Evolutionary conservation across 257 asterid genomes (phyloP), one percentile per base, ranked within the genome.

Genomic region (Echium plantagineum): DNA sequence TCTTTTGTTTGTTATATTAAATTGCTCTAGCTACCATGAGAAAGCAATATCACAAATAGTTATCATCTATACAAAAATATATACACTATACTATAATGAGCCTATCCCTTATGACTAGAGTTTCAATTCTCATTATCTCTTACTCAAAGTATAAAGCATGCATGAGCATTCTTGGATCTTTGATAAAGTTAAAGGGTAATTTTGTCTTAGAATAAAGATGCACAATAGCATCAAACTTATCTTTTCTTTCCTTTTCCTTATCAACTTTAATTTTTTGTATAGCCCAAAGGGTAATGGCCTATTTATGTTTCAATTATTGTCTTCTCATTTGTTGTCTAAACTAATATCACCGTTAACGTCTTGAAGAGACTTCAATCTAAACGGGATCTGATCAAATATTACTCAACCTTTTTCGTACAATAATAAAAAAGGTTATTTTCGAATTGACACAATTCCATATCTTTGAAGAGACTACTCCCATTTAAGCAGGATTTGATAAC

Each of bases 101-200:
- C 73, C 82, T 70, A 79, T 71, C 77, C 83, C 81, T 70, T 77
- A 79, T 76, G 81, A 83, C 73, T 73, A 72, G 77, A 84, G 82
- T 85, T 81, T 83, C 80, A 73, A 80, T 74, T 82, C 75, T 42
- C 94, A 87, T 83, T 85, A 81, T 70, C 84, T 81, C 84, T 67
- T 82, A 82, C 86, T 78, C 81, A 78, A 79, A 81, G 68, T 64
- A 62, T 59, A 72, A 57, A 51, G 64, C 30, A 67, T 76, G 48
- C 49, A 42, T 42, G 49, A 42, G 49, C 49, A 42, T 42, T 8
- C 15, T 8, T 42, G 48, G 47, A 35, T 35, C 86, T 77, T 74
- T 75, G 77, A 64, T 72, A 53, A 53, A 53, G 57, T 21, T 59
- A 51, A 67, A 65, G 64, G 61, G 55, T 31, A 58, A 20, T 66